Percentiles rank a stretch among this genome's conserved stretches.
Evolutionary conservation across 371 early-diverging fungal genomes (phyloP).

Genomic region (Mucor lusitanicus): DNA sequence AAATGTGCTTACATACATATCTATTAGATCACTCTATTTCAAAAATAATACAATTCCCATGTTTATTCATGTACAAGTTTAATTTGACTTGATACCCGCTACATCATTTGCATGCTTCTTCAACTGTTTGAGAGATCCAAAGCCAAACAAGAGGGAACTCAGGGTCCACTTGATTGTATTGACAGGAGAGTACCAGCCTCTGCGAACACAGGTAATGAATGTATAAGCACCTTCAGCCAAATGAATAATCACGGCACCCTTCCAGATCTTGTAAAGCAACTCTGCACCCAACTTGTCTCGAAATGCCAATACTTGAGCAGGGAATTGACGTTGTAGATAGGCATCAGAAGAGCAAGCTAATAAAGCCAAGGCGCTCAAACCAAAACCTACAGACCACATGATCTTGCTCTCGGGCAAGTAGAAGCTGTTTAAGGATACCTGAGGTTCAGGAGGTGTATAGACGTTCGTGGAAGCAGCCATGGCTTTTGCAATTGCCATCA

Average conservation of each 20-base stretch:
- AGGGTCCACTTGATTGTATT: constrained; percentile 40
- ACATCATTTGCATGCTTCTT: constrained; percentile 33
- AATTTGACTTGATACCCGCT: not conserved
- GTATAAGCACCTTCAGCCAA: constrained; percentile 22
- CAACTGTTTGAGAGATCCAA: constrained; percentile 26
- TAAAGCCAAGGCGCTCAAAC: constrained; percentile 15
- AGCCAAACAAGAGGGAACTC: constrained; percentile 37
- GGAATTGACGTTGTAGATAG: constrained; percentile 23
- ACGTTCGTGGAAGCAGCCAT: constrained; percentile 34
- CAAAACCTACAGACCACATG: constrained; percentile 1
- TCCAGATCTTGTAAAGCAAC: not conserved
- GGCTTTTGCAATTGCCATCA: constrained; percentile 48
- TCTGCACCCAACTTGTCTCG: constrained; percentile 10
- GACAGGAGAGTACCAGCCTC: constrained; percentile 45
- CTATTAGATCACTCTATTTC: no score
- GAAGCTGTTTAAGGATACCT: constrained; percentile 35
- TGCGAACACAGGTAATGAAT: constrained; percentile 29
- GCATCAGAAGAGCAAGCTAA: constrained; percentile 19
- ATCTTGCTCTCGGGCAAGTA: constrained; percentile 9
- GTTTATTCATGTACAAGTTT: not conserved
- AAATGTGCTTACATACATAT: no score
- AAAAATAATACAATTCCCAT: no score
- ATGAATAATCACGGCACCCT: constrained; percentile 19
- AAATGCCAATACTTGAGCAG: constrained; percentile 11
- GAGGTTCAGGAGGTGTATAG: constrained; percentile 34